These are phyloP conservation scores for Lactarius tabidus DNA, from an alignment of 768 basidiomycete genomes.

Conservation along the genomic window DNA sequence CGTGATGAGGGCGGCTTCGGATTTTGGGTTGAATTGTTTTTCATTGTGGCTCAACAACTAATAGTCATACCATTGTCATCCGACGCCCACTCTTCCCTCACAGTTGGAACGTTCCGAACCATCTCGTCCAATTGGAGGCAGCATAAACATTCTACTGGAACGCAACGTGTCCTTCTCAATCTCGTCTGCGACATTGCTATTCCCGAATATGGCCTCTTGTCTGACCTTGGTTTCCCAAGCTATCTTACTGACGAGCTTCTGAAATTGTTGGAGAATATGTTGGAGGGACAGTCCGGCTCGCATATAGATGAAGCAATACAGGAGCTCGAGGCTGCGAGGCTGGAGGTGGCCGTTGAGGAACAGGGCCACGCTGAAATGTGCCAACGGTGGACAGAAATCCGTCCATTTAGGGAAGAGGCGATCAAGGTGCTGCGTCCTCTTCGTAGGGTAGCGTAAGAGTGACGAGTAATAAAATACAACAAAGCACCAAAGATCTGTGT, in stretches of 20 bases:
- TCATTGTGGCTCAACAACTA: not conserved
- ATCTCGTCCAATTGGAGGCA: not conserved
- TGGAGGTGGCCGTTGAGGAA: no score
- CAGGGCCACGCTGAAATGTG: not conserved
- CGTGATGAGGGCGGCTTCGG: not conserved
- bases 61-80: no score
- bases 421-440: not conserved
- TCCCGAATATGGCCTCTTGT: not conserved
- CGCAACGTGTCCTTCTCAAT: conserved; percentile 28
- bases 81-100: no score
- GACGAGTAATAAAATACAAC: no score
- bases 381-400: not conserved
- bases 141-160: conserved; percentile 2
- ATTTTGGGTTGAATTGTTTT: not conserved
- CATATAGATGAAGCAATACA: not conserved
- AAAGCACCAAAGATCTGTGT: no score
- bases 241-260: conserved; percentile 3
- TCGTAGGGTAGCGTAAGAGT: no score
- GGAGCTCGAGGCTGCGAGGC: not conserved
- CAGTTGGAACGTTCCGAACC: not conserved
- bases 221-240: not conserved
- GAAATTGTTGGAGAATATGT: not conserved
- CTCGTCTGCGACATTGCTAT: conserved; percentile 25
- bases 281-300: not conserved
- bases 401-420: not conserved